These are phyloP conservation scores for Isabelozyma heimii DNA, from an alignment of 805 yeast species.

Conservation along the genomic window DNA sequence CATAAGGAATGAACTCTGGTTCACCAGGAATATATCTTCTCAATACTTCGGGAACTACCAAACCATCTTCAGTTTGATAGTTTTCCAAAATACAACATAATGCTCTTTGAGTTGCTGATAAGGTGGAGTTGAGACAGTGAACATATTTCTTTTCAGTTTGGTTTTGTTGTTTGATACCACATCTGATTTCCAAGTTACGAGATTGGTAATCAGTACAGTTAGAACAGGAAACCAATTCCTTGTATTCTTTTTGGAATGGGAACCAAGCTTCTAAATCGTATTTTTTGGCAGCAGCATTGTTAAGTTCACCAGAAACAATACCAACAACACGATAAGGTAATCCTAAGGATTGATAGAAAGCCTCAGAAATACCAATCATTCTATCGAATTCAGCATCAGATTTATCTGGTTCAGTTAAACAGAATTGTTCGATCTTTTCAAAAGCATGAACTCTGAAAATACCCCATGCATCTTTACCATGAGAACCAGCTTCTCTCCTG, in stretches of 20 bases:
- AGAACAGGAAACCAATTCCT: slow-evolving; percentile 96
- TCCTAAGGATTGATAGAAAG: slow-evolving; percentile 86
- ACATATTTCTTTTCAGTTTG: slow-evolving; percentile 97
- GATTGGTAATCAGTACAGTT: slow-evolving; percentile 99
- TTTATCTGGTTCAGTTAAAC: slow-evolving; percentile 94
- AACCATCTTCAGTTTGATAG: slow-evolving; percentile 96
- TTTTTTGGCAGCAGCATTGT: slow-evolving; percentile 98
- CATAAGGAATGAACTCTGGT: slow-evolving; percentile 92
- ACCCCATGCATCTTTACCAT: slow-evolving; percentile 99
- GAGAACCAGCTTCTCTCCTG: slow-evolving; percentile 99
- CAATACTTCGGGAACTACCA: slow-evolving; percentile 89
- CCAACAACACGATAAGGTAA: slow-evolving; percentile 97
- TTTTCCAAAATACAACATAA: slow-evolving; percentile 95
- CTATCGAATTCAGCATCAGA: slow-evolving; percentile 97
- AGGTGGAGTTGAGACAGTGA: slow-evolving; percentile 95
- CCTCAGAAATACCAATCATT: slow-evolving; percentile 90
- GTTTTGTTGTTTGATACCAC: slow-evolving; percentile 94
- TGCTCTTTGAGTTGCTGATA: slow-evolving; percentile 98
- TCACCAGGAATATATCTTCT: slow-evolving; percentile 97
- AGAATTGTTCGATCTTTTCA: slow-evolving; percentile 97
- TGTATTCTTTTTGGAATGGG: slow-evolving; percentile 98
- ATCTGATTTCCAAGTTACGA: slow-evolving; percentile 96
- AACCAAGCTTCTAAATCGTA: slow-evolving; percentile 99
- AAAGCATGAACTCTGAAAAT: slow-evolving; percentile 98
- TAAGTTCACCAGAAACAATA: slow-evolving; percentile 96